Evolutionary conservation across 2,329 filamentous ascomycete genomes (phyloP), one percentile per base, ranked within the genome.

Genomic region (Fusarium illudens): DNA sequence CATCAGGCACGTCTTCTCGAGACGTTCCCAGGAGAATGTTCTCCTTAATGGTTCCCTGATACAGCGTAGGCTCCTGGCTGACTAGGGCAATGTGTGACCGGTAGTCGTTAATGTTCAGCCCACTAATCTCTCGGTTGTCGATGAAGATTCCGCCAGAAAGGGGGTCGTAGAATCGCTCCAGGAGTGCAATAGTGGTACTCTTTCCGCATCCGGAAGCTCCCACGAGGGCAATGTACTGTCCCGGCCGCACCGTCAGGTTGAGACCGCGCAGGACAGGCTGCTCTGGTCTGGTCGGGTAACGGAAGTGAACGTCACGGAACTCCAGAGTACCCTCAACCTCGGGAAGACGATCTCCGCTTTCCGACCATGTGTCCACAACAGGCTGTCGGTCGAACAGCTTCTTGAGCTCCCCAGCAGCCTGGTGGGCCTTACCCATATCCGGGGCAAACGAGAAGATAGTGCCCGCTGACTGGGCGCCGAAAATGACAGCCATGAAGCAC

Each of bases 171-270:
- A 98, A 98, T 32, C 96, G 91, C 78, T 98, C 95, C 30, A 98
- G 83, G 4, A 98, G 85, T 4, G 93, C 92, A 76, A 98, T 97
- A 0, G 94, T 96, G 0, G 96, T 98, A 51, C 90, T 93, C 83
- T 99, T 98, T 60, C 96, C 96, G 75, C 94, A 97, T 3, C 96
- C 95, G 46, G 92, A 96, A 0, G 95, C 91, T n/a, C 96, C 96
- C 9, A 98, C 96, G 3, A 98, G 86, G 0, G 95, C 96, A 8
- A 95, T 86, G 72, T 95, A 96, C 76, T 95, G 92, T 4, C 92
- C 93, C 0, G 92, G 92, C 27, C 89, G 87, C 39, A 95, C 87
- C 13, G 81, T 83, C 7, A 95, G 84, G 78, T 95, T 90, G 11
- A 97, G 84, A 0, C 94, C 95, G 27, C 93, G 91, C 3, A 98